Base-by-base conservation (phyloP, 768 basidiomycete genomes). In the Mycena filopes region DNA sequence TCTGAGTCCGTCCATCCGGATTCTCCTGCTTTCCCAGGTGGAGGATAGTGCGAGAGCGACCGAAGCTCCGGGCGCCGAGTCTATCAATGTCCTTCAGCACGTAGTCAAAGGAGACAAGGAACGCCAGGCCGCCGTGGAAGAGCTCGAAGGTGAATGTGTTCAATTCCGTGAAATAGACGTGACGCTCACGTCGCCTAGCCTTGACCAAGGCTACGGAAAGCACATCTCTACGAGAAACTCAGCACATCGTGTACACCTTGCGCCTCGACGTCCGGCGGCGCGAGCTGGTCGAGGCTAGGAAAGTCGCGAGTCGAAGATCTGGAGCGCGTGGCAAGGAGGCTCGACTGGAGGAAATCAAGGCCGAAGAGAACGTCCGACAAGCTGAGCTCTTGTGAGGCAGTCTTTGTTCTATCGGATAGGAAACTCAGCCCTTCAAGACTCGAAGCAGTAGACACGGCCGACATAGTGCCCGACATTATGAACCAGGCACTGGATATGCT, bases 261-360 rank as follows among this genome's bases (percentile, higher is more conserved):
- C 71, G 75, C 5, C 63, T 74, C n/a, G 65, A 69, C 51, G 65
- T 69, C 8, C 66, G 72, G 5, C 74, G 80, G 7, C 78, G 78
- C 1, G 76, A 81, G 47, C 74, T 80, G 31, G 77, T 80, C 33
- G 72, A 76, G 25, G 77, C 76, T 15, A 69, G 72, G 57, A 83
- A 84, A 64, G 81, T 85, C 18, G 88, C 89, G 0, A 72, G 76
- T 3, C 78, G 85, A 55, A 77, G 87, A 33, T 84, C 83, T 8
- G 88, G 89, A 2, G 81, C 87, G 11, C 76, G 88, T 28, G 88
- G 89, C 0, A 82, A 83, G 45, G 82, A 84, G 18, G 86, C 89
- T 10, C 81, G 88, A 48, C 83, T 85, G 68, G 82, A 82, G 18
- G 78, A 86, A 28, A 77, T 86, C 21, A 76, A 73, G 5, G 78